These are phyloP conservation scores for Sphaceloma murrayae DNA, from an alignment of 2,329 filamentous ascomycete species.

Conservation along the genomic window DNA sequence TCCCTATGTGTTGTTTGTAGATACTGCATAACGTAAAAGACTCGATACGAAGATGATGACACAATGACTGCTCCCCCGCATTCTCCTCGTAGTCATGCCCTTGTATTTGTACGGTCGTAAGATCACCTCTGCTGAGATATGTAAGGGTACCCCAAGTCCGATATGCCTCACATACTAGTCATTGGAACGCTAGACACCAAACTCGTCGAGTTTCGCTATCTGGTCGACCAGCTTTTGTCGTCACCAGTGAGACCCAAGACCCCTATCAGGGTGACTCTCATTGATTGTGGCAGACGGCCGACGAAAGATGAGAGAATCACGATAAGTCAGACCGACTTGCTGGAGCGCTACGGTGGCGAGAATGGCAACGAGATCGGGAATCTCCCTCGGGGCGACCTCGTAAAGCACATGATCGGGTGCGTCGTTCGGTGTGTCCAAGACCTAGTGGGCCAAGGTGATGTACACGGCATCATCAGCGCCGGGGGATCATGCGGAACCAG, in stretches of 20 bases:
- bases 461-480: conserved; percentile 45
- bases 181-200: conserved; percentile 59
- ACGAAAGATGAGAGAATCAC: conserved; percentile 39
- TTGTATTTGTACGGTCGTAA: too few relatives aligned
- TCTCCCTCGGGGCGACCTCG: conserved; percentile 46
- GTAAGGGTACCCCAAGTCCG: too few relatives aligned
- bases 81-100: too few relatives aligned
- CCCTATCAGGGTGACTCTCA: conserved; percentile 36
- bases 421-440: conserved; percentile 37
- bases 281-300: conserved; percentile 47
- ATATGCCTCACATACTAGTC: conserved; percentile 40
- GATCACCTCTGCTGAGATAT: too few relatives aligned
- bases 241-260: neutral
- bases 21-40: too few relatives aligned
- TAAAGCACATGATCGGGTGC: conserved; percentile 46
- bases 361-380: conserved; percentile 26
- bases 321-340: conserved; percentile 37
- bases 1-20: too few relatives aligned
- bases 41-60: neutral
- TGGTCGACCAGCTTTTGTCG: conserved; percentile 39
- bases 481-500: conserved; percentile 57
- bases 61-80: neutral
- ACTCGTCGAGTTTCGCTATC: conserved; percentile 48
- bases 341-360: conserved; percentile 27
- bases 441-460: conserved; percentile 47